Base-by-base conservation (phyloP, 345 rosid species). In the Eucalyptus urophylla region DNA sequence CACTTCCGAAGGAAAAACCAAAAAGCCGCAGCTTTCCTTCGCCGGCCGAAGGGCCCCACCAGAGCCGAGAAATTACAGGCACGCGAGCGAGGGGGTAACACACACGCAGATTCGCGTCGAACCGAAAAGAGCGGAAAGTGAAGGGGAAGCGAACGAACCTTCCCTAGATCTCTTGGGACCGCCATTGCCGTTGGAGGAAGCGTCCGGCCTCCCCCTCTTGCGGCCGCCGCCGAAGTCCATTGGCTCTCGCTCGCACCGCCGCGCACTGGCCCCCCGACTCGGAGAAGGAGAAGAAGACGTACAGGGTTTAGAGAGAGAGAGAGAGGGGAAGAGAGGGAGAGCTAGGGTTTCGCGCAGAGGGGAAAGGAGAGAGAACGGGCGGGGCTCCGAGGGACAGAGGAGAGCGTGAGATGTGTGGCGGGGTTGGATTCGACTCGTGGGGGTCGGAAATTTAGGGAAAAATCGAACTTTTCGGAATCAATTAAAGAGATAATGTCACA, bases 131-230 rank as follows among this genome's bases (percentile, higher is more conserved):
- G 83, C 29, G 4, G 1, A 53, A 11, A 62, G 37, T 37, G 45
- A 17, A 31, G 87, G 69, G 9, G 58, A 53, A 53, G 58, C 25
- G 87, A 21, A 89, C 87, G 86, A 56, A 95, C 97, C 97, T 94
- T 93, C 94, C 89, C 91, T 95, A 60, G 93, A 93, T 91, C 90
- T 95, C 91, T 95, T 95, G 49, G 69, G 21, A 37, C 96, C 94
- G 80, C 95, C 96, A 91, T 93, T 93, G 85, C 93, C 94, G 86
- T 92, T 95, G 45, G 89, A 87, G 87, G 93, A 90, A n/a, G 87
- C 86, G 16, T 94, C 95, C 44, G 44, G 87, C 92, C 95, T 95
- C 72, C 93, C 92, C 85, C 96, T 89, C 92, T 94, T 94, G 54
- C 94, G 93, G 86, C 91, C 93, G 49, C 91, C 94, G 49, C 92